phyloP scores from a whole-genome alignment of 176 grass and related monocot species.

The Rhynchospora pubera region DNA sequence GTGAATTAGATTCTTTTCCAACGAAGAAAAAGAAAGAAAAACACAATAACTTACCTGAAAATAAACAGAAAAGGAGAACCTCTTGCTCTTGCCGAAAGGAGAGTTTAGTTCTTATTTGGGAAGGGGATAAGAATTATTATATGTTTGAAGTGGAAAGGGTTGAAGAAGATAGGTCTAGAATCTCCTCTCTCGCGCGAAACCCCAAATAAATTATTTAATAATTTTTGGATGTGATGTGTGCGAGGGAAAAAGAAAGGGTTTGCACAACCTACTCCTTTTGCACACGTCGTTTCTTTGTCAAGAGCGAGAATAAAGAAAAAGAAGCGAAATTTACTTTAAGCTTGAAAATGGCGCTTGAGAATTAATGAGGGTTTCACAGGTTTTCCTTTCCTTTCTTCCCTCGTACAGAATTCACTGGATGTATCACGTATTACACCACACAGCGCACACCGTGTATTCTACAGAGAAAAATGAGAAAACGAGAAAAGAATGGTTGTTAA shows the following conservation, averaged over 20 bases:
- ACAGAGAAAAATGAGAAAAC: background rate
- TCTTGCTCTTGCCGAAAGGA: background rate
- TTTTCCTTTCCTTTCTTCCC: background rate
- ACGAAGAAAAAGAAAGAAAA: background rate
- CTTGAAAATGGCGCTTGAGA: background rate
- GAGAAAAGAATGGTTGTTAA: background rate
- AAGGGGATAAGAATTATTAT: background rate
- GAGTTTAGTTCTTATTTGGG: background rate
- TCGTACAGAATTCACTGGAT: background rate
- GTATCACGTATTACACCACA: background rate
- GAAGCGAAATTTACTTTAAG: background rate
- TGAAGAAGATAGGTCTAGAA: background rate
- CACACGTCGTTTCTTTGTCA: background rate
- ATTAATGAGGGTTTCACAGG: background rate
- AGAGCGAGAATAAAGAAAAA: background rate
- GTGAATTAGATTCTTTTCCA: constrained; percentile 1
- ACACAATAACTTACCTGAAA: background rate
- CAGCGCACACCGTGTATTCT: background rate
- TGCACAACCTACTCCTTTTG: background rate
- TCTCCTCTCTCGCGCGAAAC: background rate
- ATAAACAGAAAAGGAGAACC: background rate
- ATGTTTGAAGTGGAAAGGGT: background rate
- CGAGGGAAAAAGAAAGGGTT: background rate
- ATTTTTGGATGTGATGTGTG: background rate
- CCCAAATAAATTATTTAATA: background rate